These are phyloP conservation scores for Austroboletus eburneus DNA, from an alignment of 768 basidiomycete species.

Conservation along the genomic window DNA sequence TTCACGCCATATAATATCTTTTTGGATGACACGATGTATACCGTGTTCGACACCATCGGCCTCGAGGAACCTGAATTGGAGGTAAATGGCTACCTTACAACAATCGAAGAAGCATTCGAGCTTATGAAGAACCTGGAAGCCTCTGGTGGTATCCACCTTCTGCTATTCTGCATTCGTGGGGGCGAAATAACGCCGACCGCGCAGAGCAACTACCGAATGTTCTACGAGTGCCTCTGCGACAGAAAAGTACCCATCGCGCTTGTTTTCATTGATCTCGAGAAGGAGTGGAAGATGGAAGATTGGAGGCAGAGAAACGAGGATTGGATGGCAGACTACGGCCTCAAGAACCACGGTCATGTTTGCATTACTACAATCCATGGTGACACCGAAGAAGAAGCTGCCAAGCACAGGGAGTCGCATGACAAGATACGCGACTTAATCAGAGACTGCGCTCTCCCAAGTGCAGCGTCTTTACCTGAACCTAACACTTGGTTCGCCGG, in stretches of 20 bases:
- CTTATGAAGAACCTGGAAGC: slow-evolving; percentile 31
- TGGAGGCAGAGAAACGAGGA: slow-evolving; percentile 33
- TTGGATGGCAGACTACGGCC: slow-evolving; percentile 18
- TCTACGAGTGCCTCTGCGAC: slow-evolving; percentile 37
- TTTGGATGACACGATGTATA: slow-evolving; percentile 18
- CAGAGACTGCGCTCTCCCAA: slow-evolving; percentile 11
- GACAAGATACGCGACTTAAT: slow-evolving; percentile 18
- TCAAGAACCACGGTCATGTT: slow-evolving; percentile 29
- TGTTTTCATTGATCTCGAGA: slow-evolving; percentile 39
- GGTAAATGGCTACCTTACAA: slow-evolving; percentile 24
- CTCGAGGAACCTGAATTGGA: slow-evolving; percentile 31
- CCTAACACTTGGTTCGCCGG: slow-evolving; percentile 15
- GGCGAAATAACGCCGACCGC: slow-evolving; percentile 34
- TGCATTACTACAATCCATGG: slow-evolving; percentile 28
- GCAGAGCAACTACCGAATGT: slow-evolving; percentile 38
- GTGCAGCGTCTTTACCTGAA: slow-evolving; percentile 14
- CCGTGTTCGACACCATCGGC: slow-evolving; percentile 34
- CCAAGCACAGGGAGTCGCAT: slow-evolving; percentile 24
- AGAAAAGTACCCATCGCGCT: slow-evolving; percentile 36
- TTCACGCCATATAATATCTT: slow-evolving; percentile 24
- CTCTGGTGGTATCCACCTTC: slow-evolving; percentile 37
- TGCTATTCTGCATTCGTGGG: slow-evolving; percentile 40
- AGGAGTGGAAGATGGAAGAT: slow-evolving; percentile 28
- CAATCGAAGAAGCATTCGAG: slow-evolving; percentile 26
- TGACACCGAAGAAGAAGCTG: slow-evolving; percentile 15